Conservation (phyloP, 2,329 filamentous ascomycete species). For the Verticillium isaacii region DNA sequence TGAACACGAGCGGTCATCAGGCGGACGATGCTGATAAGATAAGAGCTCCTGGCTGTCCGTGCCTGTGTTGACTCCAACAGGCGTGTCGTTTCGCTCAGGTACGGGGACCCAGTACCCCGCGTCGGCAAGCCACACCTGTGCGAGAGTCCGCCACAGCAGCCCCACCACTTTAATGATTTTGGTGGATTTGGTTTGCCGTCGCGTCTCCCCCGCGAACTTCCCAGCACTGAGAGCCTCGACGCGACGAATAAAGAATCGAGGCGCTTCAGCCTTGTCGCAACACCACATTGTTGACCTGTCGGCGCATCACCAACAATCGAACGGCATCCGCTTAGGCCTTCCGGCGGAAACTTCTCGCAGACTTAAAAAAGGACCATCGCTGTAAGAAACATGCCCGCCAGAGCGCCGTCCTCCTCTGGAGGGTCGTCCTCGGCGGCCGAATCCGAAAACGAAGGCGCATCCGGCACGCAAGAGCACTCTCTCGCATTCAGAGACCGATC, state of each 20-base stretch:
- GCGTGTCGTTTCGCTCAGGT: not conserved
- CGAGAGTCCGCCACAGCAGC: not conserved
- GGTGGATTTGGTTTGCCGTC: not conserved
- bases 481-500: not conserved
- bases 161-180: not conserved
- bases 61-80: not conserved
- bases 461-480: not conserved
- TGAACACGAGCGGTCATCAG: not conserved
- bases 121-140: not conserved
- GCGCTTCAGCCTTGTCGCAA: not conserved
- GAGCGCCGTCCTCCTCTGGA: not conserved
- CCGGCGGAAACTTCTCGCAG: not conserved
- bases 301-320: not conserved
- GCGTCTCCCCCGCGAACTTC: not conserved
- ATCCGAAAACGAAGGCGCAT: not conserved
- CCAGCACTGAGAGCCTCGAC: not conserved
- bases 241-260: slow-evolving; percentile 20
- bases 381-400: not conserved
- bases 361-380: not conserved
- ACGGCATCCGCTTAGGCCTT: not conserved
- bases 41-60: not conserved
- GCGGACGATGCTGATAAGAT: not conserved
- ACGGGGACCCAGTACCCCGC: not conserved
- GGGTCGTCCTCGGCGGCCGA: not conserved
- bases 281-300: not conserved